Percentiles rank a stretch among this genome's conserved stretches.
Conservation (phyloP, 495 filamentous ascomycete genomes). For the Xylaria palmicola region DNA sequence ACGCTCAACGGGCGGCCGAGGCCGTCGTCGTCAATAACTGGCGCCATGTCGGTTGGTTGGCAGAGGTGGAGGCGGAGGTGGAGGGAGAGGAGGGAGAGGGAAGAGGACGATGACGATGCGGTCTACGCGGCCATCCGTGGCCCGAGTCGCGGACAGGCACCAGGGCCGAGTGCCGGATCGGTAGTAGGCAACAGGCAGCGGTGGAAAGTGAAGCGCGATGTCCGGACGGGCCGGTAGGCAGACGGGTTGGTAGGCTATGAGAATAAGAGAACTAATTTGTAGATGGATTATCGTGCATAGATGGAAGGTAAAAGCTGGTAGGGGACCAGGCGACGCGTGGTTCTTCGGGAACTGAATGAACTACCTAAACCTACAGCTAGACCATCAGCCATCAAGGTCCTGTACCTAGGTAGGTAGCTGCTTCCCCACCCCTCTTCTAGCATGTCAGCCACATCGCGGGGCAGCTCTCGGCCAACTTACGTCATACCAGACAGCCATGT, state of each 20-base stretch:
- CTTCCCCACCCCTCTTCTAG: not conserved
- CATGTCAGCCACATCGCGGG: slow-evolving; percentile 15
- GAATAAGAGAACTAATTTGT: not conserved
- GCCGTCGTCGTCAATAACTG: not conserved
- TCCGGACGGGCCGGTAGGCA: too few species aligned
- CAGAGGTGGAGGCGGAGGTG: not conserved
- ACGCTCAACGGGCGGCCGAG: slow-evolving; percentile 61
- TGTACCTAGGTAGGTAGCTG: too few species aligned
- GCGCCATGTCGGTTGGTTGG: slow-evolving; percentile 6
- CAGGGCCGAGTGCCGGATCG: too few species aligned
- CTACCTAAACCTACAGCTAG: not conserved
- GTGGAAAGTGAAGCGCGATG: too few species aligned
- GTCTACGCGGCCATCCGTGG: slow-evolving; percentile 10
- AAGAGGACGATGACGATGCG: too few species aligned
- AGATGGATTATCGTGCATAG: slow-evolving; percentile 1
- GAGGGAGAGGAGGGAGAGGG: too few species aligned
- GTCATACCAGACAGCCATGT: slow-evolving; percentile 6
- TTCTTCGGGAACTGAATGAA: not conserved
- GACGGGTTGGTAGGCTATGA: not conserved
- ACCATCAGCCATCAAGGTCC: slow-evolving; percentile 9
- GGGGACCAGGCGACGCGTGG: not conserved
- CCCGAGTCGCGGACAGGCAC: too few species aligned
- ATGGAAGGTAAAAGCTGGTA: not conserved
- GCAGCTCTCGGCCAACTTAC: slow-evolving; percentile 4
- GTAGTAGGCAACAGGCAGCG: too few species aligned